A percentile compares a stretch with the other conserved stretches of the same genome.
These are phyloP conservation scores for Chrysanthemum makinoi DNA, from an alignment of 129 eudicot species.

Conservation along the genomic window DNA sequence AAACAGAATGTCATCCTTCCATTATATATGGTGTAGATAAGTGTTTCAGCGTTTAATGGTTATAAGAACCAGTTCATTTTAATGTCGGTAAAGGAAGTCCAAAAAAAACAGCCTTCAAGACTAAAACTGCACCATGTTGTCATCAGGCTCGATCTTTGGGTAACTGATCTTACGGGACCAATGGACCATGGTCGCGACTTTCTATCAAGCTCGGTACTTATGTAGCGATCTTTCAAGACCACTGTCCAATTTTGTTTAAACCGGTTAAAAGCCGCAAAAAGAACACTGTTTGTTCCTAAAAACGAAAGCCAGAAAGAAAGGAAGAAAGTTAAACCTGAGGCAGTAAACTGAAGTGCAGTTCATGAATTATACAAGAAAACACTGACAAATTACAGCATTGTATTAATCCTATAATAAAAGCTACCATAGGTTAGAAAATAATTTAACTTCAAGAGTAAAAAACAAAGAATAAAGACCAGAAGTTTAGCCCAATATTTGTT, in stretches of 20 bases:
- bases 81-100: too few relatives aligned
- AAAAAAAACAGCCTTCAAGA: too few relatives aligned
- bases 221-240: neutral
- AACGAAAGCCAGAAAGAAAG: neutral
- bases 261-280: neutral
- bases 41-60: too few relatives aligned
- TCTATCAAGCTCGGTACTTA: too few relatives aligned
- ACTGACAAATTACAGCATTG: constrained; percentile 1
- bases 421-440: constrained; percentile 33
- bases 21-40: too few relatives aligned
- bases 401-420: constrained; percentile 7
- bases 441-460: constrained; percentile 10
- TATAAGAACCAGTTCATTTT: too few relatives aligned
- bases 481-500: constrained; percentile 11
- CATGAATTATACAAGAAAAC: constrained; percentile 6
- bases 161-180: neutral
- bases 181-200: too few relatives aligned
- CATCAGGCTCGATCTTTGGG: neutral
- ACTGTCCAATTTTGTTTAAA: neutral
- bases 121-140: too few relatives aligned
- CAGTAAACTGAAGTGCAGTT: neutral
- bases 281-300: too few relatives aligned
- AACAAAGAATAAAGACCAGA: constrained; percentile 15
- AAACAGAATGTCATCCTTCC: too few relatives aligned
- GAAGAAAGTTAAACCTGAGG: neutral